Base-by-base conservation (phyloP, 257 asterid genomes). In the Nyctanthes arbortristis region DNA sequence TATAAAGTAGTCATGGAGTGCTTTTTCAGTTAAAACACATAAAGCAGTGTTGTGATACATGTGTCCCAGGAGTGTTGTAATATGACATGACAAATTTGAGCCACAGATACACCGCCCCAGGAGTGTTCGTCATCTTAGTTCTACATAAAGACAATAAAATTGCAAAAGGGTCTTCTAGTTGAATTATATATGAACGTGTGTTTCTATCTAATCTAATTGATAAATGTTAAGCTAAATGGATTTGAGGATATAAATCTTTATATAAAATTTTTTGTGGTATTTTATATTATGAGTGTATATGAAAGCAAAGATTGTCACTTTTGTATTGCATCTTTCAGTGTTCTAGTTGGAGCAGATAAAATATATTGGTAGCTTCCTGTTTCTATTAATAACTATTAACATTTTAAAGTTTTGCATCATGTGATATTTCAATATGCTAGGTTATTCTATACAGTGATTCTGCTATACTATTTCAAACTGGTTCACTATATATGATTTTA, bases 61-160 rank as follows among this genome's bases (percentile, higher is more conserved):
- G n/a, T n/a, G n/a, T n/a, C n/a, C n/a, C n/a, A n/a, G n/a, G n/a
- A n/a, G n/a, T n/a, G n/a, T n/a, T n/a, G n/a, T n/a, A n/a, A n/a
- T n/a, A n/a, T n/a, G n/a, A n/a, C n/a, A n/a, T n/a, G n/a, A n/a
- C n/a, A n/a, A n/a, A n/a, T n/a, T n/a, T n/a, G n/a, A n/a, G n/a
- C n/a, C n/a, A n/a, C n/a, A n/a, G n/a, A n/a, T n/a, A n/a, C n/a
- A n/a, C n/a, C n/a, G n/a, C n/a, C n/a, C n/a, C n/a, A n/a, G n/a
- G n/a, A n/a, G n/a, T n/a, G n/a, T n/a, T n/a, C n/a, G n/a, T n/a
- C n/a, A n/a, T n/a, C n/a, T n/a, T n/a, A n/a, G n/a, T n/a, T n/a
- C n/a, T 14, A 12, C 47, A 28, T 28, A 43, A 65, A 39, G 62
- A 67, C 66, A 14, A 57, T 73, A 61, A 40, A 52, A 52, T 52